These are phyloP conservation scores for Papiliotrema terrestris DNA, from an alignment of 1,284 basidiomycete species.

Conservation along the genomic window DNA sequence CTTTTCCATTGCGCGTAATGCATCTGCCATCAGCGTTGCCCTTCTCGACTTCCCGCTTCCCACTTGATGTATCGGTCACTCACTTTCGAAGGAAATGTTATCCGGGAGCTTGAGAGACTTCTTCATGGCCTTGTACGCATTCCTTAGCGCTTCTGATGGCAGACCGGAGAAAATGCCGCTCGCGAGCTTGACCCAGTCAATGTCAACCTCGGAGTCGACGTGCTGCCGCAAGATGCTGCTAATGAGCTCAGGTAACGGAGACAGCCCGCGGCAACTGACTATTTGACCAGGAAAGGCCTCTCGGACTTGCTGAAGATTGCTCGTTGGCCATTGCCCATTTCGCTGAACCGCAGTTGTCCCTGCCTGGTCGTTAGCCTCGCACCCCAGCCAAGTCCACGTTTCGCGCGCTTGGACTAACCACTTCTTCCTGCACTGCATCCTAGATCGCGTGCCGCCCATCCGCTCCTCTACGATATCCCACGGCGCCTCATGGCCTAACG, in stretches of 20 bases:
- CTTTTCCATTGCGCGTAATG: too few relatives aligned
- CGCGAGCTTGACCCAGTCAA: neutral
- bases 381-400: neutral
- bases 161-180: neutral
- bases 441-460: conserved; percentile 23
- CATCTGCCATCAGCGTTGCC: too few relatives aligned
- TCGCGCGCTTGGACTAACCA: conserved; percentile 14
- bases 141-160: neutral
- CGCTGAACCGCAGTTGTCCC: neutral
- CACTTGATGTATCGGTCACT: too few relatives aligned
- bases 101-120: neutral
- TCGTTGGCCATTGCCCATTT: too few relatives aligned
- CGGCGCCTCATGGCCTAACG: conserved; percentile 19
- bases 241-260: neutral
- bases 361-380: neutral
- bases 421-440: conserved; percentile 31
- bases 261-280: neutral
- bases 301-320: too few relatives aligned
- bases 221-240: neutral
- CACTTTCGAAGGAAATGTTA: neutral
- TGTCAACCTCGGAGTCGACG: neutral
- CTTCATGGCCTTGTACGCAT: neutral
- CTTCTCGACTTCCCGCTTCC: too few relatives aligned
- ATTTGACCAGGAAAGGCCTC: neutral
- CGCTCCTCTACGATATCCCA: conserved; percentile 27